Percentiles rank a stretch among this genome's conserved stretches.
Evolutionary conservation across 352 stramenopile species (phyloP).

Genomic region (Phytophthora vignae): DNA sequence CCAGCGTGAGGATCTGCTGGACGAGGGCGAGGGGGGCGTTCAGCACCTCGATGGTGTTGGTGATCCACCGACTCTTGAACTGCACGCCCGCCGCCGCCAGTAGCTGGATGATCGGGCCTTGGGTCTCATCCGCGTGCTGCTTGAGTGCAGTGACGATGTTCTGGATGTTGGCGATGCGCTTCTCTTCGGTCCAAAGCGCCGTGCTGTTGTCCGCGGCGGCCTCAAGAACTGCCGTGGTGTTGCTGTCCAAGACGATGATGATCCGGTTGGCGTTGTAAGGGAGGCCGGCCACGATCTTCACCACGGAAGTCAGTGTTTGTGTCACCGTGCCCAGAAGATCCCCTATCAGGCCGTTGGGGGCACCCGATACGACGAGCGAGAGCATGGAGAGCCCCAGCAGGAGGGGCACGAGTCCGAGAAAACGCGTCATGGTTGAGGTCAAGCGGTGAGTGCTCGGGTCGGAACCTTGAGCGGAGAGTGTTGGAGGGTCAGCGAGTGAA

Average conservation of each 20-base stretch:
- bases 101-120: slow-evolving; percentile 25
- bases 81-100: slow-evolving; percentile 2
- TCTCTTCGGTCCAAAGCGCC: slow-evolving; percentile 20
- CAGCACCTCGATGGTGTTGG: slow-evolving; percentile 47
- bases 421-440: slow-evolving; percentile 26
- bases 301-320: slow-evolving; percentile 17
- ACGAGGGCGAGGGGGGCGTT: slow-evolving; percentile 33
- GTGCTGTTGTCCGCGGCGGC: slow-evolving; percentile 19
- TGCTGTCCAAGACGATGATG: slow-evolving; percentile 29
- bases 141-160: slow-evolving; percentile 34
- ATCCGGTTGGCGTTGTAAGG: slow-evolving; percentile 14
- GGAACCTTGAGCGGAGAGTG: neutral
- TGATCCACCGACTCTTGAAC: slow-evolving; percentile 44
- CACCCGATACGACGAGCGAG: slow-evolving; percentile 14
- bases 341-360: slow-evolving; percentile 11
- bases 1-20: slow-evolving; percentile 24
- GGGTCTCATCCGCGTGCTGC: slow-evolving; percentile 7
- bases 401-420: slow-evolving; percentile 14
- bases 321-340: slow-evolving; percentile 4
- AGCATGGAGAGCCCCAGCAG: slow-evolving; percentile 14
- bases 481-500: slow-evolving; percentile 10
- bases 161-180: slow-evolving; percentile 29
- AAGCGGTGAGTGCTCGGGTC: neutral
- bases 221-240: slow-evolving; percentile 13
- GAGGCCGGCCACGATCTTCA: slow-evolving; percentile 19